A percentile compares a stretch with the other conserved stretches of the same genome.
Conservation (phyloP, 1,284 basidiomycete genomes). For the Marasmius oreades region DNA sequence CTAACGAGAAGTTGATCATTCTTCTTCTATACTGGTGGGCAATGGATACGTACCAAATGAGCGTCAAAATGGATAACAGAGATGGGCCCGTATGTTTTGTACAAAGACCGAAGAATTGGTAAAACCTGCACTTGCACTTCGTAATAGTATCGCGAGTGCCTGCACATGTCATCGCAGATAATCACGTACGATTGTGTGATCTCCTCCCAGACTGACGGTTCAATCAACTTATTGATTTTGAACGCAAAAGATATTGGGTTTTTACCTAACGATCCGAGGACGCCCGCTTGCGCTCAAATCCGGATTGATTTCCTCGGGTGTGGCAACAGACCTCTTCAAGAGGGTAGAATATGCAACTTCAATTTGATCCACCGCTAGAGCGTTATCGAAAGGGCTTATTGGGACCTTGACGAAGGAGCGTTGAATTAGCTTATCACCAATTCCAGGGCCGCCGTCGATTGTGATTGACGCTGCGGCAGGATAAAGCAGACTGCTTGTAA, state of each 20-base stretch:
- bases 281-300: constrained; percentile 46
- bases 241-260: neutral
- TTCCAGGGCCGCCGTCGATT: neutral
- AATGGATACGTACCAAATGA: constrained; percentile 45
- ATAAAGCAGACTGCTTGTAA: too few species aligned
- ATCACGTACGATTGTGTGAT: constrained; percentile 66
- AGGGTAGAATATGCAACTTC: constrained; percentile 74
- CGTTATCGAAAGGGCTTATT: constrained; percentile 69
- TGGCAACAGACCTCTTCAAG: constrained; percentile 48
- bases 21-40: neutral
- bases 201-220: constrained; percentile 63
- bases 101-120: constrained; percentile 69
- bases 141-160: neutral
- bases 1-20: constrained; percentile 19
- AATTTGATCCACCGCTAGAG: constrained; percentile 74
- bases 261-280: constrained; percentile 65
- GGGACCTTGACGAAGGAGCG: constrained; percentile 55
- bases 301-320: constrained; percentile 21
- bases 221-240: neutral
- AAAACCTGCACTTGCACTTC: constrained; percentile 35
- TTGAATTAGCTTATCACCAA: neutral
- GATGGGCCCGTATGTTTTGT: constrained; percentile 72
- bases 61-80: constrained; percentile 83
- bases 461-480: too few species aligned
- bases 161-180: neutral